Evolutionary conservation across 2,329 filamentous ascomycete species (phyloP).

Genomic region (Fusarium sp.): DNA sequence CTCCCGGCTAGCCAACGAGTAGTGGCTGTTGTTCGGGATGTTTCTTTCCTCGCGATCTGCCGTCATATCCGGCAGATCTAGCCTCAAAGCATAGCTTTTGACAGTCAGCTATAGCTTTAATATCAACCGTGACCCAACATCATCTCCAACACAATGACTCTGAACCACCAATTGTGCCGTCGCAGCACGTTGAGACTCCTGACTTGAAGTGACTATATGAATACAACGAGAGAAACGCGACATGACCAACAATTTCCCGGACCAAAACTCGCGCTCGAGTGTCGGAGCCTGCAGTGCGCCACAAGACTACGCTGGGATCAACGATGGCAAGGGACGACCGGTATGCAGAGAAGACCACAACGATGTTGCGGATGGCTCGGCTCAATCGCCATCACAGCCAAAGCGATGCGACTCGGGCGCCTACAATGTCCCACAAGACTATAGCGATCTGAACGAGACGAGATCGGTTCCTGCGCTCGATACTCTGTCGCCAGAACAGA

Average conservation of each 20-base stretch:
- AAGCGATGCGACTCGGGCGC: constrained; percentile 24
- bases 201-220: constrained; percentile 6
- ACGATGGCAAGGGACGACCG: neutral
- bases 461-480: constrained; percentile 18
- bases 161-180: neutral
- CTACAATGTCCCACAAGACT: constrained; percentile 49
- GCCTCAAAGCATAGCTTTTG: constrained; percentile 20
- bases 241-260: constrained; percentile 2
- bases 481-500: neutral
- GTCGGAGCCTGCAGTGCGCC: constrained; percentile 12
- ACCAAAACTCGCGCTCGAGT: neutral
- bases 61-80: constrained; percentile 42
- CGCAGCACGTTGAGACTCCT: neutral
- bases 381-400: neutral
- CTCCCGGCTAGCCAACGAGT: too few relatives aligned
- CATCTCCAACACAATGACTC: constrained; percentile 7
- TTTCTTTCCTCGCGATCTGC: constrained; percentile 29
- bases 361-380: neutral
- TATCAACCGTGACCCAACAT: constrained; percentile 1
- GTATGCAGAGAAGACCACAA: neutral
- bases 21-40: constrained; percentile 33
- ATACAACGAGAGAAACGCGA: neutral
- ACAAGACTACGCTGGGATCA: neutral
- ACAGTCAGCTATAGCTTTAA: constrained; percentile 12
- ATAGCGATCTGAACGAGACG: constrained; percentile 59